Percentiles rank a stretch among this genome's conserved stretches.
phyloP scores from a whole-genome alignment of 768 basidiomycete genomes.

The Rossbeevera mucosa region DNA sequence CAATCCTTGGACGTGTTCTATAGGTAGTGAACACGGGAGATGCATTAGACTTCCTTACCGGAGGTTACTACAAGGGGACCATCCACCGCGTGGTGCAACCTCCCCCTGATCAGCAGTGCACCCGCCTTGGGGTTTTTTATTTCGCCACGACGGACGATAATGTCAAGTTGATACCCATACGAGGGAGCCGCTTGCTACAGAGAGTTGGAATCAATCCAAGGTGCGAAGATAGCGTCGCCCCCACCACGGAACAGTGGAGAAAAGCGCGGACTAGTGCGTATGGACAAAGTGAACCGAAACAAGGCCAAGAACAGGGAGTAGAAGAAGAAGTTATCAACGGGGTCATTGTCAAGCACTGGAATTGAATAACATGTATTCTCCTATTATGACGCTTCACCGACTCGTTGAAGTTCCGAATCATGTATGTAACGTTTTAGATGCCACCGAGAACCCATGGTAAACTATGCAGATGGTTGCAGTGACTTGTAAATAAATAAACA shows the following conservation, averaged over 20 bases:
- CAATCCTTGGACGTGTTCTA: too few species aligned
- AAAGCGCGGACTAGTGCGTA: not conserved
- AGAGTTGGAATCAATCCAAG: not conserved
- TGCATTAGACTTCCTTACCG: too few species aligned
- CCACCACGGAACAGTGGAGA: not conserved
- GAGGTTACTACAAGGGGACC: too few species aligned
- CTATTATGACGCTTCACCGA: not conserved
- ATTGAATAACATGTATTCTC: not conserved
- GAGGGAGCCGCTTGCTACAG: too few species aligned
- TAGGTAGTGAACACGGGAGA: too few species aligned
- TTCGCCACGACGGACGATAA: not conserved
- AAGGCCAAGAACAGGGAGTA: not conserved
- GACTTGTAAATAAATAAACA: conserved; percentile 7
- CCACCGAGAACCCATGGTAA: not conserved
- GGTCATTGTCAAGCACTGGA: not conserved
- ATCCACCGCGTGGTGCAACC: too few species aligned
- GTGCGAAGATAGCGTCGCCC: not conserved
- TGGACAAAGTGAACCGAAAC: not conserved
- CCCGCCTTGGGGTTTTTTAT: not conserved
- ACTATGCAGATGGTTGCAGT: not conserved
- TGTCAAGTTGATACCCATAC: not conserved
- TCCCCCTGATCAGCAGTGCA: too few species aligned
- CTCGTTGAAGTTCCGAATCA: not conserved
- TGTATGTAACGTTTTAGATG: not conserved
- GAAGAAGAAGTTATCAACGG: not conserved